Percentiles rank a stretch among this genome's conserved stretches.
Evolutionary conservation across 805 yeast species (phyloP).

Genomic region (Lipomyces sp.): DNA sequence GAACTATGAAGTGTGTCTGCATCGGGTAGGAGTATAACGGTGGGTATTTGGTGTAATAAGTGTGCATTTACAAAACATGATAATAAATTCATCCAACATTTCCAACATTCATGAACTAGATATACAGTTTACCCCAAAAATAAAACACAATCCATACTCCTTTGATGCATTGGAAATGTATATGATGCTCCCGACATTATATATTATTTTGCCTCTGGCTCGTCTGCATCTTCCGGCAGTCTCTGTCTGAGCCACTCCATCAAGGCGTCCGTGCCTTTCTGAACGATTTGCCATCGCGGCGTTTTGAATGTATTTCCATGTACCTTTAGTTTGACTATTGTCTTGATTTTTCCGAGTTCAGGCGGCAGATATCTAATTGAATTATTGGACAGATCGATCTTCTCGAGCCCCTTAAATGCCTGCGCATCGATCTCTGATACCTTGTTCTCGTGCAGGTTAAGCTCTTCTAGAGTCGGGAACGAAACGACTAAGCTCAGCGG

Average conservation of each 20-base stretch:
- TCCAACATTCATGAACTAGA: not conserved
- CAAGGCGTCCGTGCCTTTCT: conserved; percentile 36
- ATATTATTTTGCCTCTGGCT: not conserved
- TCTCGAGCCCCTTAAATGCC: conserved; percentile 28
- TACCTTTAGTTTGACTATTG: conserved; percentile 32
- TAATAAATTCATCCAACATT: not conserved
- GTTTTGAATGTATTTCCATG: conserved; percentile 33
- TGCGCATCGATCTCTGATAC: conserved; percentile 24
- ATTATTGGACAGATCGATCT: conserved; percentile 34
- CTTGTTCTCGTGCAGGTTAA: conserved; percentile 34
- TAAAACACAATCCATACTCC: not conserved
- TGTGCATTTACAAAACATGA: not conserved
- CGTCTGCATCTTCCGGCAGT: conserved; percentile 24
- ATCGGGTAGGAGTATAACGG: not conserved
- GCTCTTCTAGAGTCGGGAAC: conserved; percentile 31
- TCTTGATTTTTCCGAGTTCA: conserved; percentile 27
- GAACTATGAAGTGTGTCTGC: not conserved
- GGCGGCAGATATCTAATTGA: conserved; percentile 34
- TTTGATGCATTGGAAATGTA: not conserved
- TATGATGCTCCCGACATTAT: not conserved
- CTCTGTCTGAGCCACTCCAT: conserved; percentile 34
- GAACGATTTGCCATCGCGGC: conserved; percentile 33
- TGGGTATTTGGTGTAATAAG: not conserved
- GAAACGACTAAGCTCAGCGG: conserved; percentile 27
- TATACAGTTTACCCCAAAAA: not conserved